Base-by-base conservation (phyloP, 83 land plant species). In the Picea abies region DNA sequence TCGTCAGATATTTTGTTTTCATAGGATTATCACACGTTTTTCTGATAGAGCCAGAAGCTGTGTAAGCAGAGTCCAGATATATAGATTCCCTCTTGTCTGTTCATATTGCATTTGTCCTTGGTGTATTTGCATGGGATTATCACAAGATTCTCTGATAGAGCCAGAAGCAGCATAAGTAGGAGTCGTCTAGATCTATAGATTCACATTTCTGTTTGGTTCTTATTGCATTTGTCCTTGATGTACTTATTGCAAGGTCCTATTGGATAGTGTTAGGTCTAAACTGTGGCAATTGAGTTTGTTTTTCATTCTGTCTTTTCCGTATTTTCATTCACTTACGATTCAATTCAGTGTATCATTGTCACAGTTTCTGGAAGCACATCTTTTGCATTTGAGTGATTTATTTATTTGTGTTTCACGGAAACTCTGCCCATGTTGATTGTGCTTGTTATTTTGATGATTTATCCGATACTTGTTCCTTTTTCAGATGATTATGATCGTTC, bases 401-500 rank as follows among this genome's bases (percentile, higher is more conserved):
- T 0, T 52, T 1, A 7, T 4, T 4, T 47, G 52, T 44, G 10
- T 73, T 47, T n/a, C 22, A 44, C 3, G 23, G n/a, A 73, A 73
- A 73, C 77, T n/a, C n/a, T 10, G n/a, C 9, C 25, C 11, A 10
- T 9, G 56, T 20, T 4, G 12, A 9, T n/a, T 73, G 44, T 41
- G 52, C 41, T 72, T n/a, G 37, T 72, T 37, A n/a, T 9, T 44
- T 4, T 22, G 35, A 25, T n/a, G 23, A 2, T 60, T 78, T 5
- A 60, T 29, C 19, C 41, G 11, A 12, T 23, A 1, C 14, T 10
- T 63, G 35, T 37, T 65, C 44, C 56, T n/a, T 47, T 70, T 56
- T 37, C 90, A 88, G 90, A 86, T 80, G 90, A 88, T 32, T 88
- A 80, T 63, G 90, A 88, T 44, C 83, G 86, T 32, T 79, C 88